Evolutionary conservation across 2,329 filamentous ascomycete genomes (phyloP).

Genomic region (Nemania sp.): DNA sequence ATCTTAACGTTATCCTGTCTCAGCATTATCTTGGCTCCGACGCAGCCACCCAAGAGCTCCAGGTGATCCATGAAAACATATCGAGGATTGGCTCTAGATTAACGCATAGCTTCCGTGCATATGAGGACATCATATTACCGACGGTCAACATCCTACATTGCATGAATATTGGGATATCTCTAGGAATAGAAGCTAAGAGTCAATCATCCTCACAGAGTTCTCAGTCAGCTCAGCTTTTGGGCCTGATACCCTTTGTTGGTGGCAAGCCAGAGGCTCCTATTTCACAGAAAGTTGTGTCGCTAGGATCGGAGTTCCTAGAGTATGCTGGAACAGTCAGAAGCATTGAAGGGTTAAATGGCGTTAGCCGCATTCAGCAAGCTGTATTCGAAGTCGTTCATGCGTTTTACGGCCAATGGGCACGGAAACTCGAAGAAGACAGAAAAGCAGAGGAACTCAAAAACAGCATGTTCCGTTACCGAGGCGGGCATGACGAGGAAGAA

Average conservation of each 20-base stretch:
- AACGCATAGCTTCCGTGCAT: conserved; percentile 70
- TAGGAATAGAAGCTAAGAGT: conserved; percentile 55
- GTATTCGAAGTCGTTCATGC: conserved; percentile 69
- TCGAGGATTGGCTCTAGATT: conserved; percentile 72
- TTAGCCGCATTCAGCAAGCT: conserved; percentile 52
- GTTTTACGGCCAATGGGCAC: conserved; percentile 81
- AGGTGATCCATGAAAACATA: conserved; percentile 60
- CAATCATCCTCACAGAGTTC: conserved; percentile 11
- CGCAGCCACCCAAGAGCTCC: conserved; percentile 48
- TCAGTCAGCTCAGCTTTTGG: conserved; percentile 44
- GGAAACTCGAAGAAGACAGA: conserved; percentile 74
- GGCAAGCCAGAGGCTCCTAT: conserved; percentile 42
- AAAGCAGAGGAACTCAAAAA: conserved; percentile 72
- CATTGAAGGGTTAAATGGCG: conserved; percentile 51
- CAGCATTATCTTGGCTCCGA: conserved; percentile 40
- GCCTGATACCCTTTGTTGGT: conserved; percentile 60
- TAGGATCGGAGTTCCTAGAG: conserved; percentile 54
- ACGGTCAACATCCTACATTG: conserved; percentile 79
- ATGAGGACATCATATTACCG: conserved; percentile 82
- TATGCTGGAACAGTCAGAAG: conserved; percentile 50
- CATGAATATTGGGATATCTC: conserved; percentile 72
- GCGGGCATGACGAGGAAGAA: conserved; percentile 75
- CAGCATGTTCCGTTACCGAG: conserved; percentile 82
- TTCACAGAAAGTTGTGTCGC: conserved; percentile 31
- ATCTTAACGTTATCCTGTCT: conserved; percentile 46